A percentile compares a stretch with the other conserved stretches of the same genome.
Evolutionary conservation across 2,329 filamentous ascomycete species (phyloP).

Genomic region (Verticillium tricorpus): DNA sequence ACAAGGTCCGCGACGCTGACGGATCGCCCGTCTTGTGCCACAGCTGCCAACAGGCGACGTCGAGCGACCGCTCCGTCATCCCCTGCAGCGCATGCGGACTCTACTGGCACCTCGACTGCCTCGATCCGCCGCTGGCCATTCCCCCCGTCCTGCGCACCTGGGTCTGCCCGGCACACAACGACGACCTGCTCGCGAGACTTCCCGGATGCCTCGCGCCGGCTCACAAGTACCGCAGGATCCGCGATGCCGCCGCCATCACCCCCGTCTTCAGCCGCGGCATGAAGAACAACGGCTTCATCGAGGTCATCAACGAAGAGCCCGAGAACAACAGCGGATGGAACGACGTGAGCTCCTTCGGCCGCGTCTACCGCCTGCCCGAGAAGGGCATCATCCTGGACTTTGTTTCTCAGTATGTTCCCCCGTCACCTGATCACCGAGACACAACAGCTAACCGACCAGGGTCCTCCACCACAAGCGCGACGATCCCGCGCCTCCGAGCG

Average conservation of each 20-base stretch:
- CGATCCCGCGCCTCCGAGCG: slow-evolving; percentile 11
- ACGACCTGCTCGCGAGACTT: slow-evolving; percentile 63
- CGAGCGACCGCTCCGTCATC: slow-evolving; percentile 67
- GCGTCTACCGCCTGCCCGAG: slow-evolving; percentile 59
- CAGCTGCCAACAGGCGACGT: slow-evolving; percentile 63
- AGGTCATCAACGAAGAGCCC: slow-evolving; percentile 59
- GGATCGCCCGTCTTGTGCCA: slow-evolving; percentile 75
- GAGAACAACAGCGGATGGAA: slow-evolving; percentile 53
- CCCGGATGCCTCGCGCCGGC: slow-evolving; percentile 53
- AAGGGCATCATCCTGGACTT: slow-evolving; percentile 68
- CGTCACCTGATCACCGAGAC: not conserved
- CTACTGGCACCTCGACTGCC: slow-evolving; percentile 89
- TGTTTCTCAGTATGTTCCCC: slow-evolving; percentile 52
- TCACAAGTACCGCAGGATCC: slow-evolving; percentile 58
- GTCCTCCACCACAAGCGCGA: not conserved
- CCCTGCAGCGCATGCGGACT: slow-evolving; percentile 79
- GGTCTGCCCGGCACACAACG: slow-evolving; percentile 84
- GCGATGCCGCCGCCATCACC: slow-evolving; percentile 45
- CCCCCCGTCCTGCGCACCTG: slow-evolving; percentile 75
- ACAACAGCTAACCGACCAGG: not conserved
- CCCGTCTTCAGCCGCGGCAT: slow-evolving; percentile 59
- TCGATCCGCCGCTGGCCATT: slow-evolving; percentile 76
- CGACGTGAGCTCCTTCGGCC: slow-evolving; percentile 57
- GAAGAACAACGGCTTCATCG: slow-evolving; percentile 67
- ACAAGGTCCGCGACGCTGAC: slow-evolving; percentile 65